Conservation (phyloP, 495 filamentous ascomycete genomes). For the Aspergillus indologenus region DNA sequence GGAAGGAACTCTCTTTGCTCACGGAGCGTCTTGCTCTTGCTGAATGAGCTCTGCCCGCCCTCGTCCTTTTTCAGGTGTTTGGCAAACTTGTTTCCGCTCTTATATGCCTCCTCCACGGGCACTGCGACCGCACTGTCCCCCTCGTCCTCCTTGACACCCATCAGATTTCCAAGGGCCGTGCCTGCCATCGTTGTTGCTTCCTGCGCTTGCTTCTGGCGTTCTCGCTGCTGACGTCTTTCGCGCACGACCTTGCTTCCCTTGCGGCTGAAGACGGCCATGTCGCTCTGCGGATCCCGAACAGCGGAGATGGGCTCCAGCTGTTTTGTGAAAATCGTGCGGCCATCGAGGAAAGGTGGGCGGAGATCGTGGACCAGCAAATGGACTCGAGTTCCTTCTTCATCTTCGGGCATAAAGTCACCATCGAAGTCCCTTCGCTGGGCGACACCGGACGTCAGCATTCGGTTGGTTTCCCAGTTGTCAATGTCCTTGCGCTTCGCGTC, state of each 20-base stretch:
- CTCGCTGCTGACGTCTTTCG: slow-evolving; percentile 85
- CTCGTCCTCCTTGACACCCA: slow-evolving; percentile 94
- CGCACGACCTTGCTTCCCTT: slow-evolving; percentile 93
- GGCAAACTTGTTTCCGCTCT: slow-evolving; percentile 77
- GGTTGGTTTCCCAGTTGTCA: slow-evolving; percentile 97
- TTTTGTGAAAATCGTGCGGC: slow-evolving; percentile 92
- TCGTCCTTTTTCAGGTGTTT: slow-evolving; percentile 85
- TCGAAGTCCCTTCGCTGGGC: slow-evolving; percentile 83
- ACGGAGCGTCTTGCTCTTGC: slow-evolving; percentile 81
- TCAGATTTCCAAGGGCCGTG: slow-evolving; percentile 87
- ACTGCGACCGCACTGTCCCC: slow-evolving; percentile 80
- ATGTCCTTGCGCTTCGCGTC: slow-evolving; percentile 81
- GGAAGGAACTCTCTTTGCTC: slow-evolving; percentile 95
- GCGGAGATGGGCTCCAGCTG: slow-evolving; percentile 94
- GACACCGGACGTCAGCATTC: slow-evolving; percentile 95
- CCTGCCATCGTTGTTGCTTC: slow-evolving; percentile 92
- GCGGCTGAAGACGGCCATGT: slow-evolving; percentile 97
- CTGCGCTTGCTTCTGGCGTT: slow-evolving; percentile 92
- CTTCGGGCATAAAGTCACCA: slow-evolving; percentile 80
- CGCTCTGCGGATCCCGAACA: slow-evolving; percentile 90
- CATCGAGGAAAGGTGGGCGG: slow-evolving; percentile 93
- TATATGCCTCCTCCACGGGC: slow-evolving; percentile 68
- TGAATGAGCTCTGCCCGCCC: slow-evolving; percentile 82
- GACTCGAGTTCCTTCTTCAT: slow-evolving; percentile 85
- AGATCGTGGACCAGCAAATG: slow-evolving; percentile 94